Base-by-base conservation (phyloP, 352 stramenopile genomes). In the Pythium folliculosum region DNA sequence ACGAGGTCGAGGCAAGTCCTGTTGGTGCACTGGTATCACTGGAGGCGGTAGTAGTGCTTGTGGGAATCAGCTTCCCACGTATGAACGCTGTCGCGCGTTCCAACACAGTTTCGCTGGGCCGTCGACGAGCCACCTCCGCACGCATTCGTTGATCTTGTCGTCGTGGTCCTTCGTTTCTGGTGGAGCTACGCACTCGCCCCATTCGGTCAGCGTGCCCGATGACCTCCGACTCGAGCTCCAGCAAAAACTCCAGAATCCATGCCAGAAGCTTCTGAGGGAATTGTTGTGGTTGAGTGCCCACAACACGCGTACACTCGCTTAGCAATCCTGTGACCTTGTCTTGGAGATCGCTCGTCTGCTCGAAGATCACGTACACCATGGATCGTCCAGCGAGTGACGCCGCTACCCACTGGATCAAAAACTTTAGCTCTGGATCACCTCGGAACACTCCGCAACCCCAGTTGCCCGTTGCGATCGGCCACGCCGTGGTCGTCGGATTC, bases 381-480 rank as follows among this genome's bases (percentile, higher is more conserved):
- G 81, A 64, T 2, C 82, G 77, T 10, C 67, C 57, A 30, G 70
- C 53, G 7, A 91, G 65, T 5, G 85, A 90, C 13, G 86, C 85
- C 7, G 87, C 85, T 3, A 95, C 62, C 87, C 87, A 94, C 62
- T 95, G 86, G 58, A 95, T 80, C 19, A 94, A 21, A 69, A 93
- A 89, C 65, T 94, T 95, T 10, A 94, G 70, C 63, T 93, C 82
- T 4, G 81, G 71, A 52, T 93, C 80, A 5, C 87, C 87, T 19
- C 67, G 60, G 62, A 95, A 94, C 12, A 93, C 86, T 2, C 87
- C 87, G 35, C 87, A 94, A 54, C 87, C 87, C 87, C 87, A 95
- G 62, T 95, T 94, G 21, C 87, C 87, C 6, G 82, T 90, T 9
- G 82, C 84, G 9, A 95, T 71, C 0, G 77, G 76, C 78, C 84